phyloP scores from a whole-genome alignment of 139 green algal genomes.

The Haematococcus lacustris region DNA sequence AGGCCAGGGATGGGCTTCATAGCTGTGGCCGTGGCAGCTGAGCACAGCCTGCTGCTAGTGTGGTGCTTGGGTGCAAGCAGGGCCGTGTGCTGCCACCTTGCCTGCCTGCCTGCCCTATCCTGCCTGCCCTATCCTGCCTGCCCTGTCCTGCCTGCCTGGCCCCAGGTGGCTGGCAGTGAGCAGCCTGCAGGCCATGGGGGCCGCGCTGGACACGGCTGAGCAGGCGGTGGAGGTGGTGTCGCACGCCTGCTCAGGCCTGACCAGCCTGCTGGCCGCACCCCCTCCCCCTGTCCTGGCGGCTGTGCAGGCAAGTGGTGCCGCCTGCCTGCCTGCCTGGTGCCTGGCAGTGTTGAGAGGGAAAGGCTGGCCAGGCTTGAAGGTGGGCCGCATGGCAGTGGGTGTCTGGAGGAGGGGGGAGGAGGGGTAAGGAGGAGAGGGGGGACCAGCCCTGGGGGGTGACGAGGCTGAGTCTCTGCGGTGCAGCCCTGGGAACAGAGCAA shows the following conservation, averaged over 20 bases:
- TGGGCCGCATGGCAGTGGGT: not conserved
- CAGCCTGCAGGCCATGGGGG: slow-evolving; percentile 1
- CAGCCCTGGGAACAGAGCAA: too few relatives aligned
- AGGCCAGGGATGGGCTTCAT: too few relatives aligned
- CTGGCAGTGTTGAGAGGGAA: not conserved
- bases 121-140: too few relatives aligned
- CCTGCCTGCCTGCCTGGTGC: not conserved
- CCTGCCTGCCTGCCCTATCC: too few relatives aligned
- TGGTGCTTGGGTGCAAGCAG: too few relatives aligned
- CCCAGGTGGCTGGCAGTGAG: not conserved
- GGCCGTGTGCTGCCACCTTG: too few relatives aligned
- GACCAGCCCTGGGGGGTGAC: slow-evolving; percentile 3
- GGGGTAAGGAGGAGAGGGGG: not conserved
- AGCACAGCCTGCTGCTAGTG: too few relatives aligned
- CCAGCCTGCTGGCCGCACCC: not conserved
- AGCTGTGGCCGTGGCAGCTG: too few relatives aligned
- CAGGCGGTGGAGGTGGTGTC: not conserved
- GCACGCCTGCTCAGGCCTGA: not conserved
- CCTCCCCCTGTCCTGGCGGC: not conserved
- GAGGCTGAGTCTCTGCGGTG: too few relatives aligned
- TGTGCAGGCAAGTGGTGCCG: not conserved
- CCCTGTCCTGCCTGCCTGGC: too few relatives aligned
- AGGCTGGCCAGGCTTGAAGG: not conserved
- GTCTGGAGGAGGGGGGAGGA: not conserved
- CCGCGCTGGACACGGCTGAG: not conserved